A percentile compares a stretch with the other conserved stretches of the same genome.
phyloP scores from a whole-genome alignment of 495 filamentous ascomycete genomes.

The Penicillium soppii region DNA sequence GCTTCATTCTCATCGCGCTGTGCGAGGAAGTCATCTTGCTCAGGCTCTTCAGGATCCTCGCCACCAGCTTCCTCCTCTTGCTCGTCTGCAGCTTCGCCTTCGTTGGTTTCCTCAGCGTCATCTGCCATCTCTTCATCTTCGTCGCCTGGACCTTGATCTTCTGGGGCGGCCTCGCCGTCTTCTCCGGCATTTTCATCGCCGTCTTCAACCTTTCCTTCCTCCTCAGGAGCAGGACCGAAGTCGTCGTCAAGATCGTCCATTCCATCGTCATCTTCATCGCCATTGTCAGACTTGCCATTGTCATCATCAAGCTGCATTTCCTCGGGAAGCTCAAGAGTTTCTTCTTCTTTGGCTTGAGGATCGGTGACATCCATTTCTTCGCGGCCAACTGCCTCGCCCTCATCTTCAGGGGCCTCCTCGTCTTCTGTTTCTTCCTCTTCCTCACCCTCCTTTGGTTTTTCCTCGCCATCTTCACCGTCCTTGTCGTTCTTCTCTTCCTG shows the following conservation, averaged over 20 bases:
- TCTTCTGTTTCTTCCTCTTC: constrained; percentile 58
- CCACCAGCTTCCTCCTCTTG: constrained; percentile 56
- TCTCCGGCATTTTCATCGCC: constrained; percentile 35
- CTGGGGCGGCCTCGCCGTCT: constrained; percentile 40
- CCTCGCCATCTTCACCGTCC: constrained; percentile 43
- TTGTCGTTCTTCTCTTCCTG: constrained; percentile 53
- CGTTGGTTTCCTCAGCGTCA: constrained; percentile 35
- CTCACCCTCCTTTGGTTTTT: constrained; percentile 46
- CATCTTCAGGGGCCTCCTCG: constrained; percentile 56
- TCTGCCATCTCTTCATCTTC: constrained; percentile 39
- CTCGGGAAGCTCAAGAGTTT: constrained; percentile 64
- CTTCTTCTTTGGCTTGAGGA: constrained; percentile 70
- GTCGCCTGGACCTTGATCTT: constrained; percentile 28
- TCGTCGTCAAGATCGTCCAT: constrained; percentile 69
- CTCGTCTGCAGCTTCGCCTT: constrained; percentile 48
- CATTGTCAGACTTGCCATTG: constrained; percentile 60
- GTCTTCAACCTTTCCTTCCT: constrained; percentile 37
- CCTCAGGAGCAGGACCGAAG: constrained; percentile 57
- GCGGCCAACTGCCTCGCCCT: constrained; percentile 59
- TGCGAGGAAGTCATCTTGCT: constrained; percentile 42
- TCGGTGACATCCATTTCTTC: constrained; percentile 65
- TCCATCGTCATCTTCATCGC: constrained; percentile 64
- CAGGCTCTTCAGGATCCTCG: constrained; percentile 42
- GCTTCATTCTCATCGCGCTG: constrained; percentile 44
- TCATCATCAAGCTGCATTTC: constrained; percentile 69